Base-by-base conservation (phyloP, 441 rosid species). In the Mallotus repandus region DNA sequence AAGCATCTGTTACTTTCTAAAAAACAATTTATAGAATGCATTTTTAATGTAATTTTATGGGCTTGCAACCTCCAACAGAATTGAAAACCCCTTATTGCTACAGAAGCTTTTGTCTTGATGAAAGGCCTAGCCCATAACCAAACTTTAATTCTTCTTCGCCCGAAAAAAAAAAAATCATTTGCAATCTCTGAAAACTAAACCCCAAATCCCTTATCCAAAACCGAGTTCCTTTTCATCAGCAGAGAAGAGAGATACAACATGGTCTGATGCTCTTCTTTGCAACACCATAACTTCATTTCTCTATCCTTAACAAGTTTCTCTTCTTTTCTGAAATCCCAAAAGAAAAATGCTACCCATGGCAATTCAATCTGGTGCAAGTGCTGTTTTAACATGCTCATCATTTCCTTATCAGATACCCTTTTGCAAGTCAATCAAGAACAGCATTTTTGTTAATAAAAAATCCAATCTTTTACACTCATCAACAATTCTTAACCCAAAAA, bases 301-400 rank as follows among this genome's bases (percentile, higher is more conserved):
- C 55, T 48, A 59, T 22, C 66, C 53, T 8, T 66, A 52, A 7
- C 38, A 14, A 8, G 4, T 35, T n/a, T 29, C 57, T 63, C 79
- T 69, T 15, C 72, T 76, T 69, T 71, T 56, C 15, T 43, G 16
- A 13, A 56, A 43, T 5, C 12, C 74, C 29, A 55, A 41, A 46
- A 38, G 0, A 12, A 76, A 76, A 79, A 86, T 90, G 90, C 78
- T 83, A 50, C 79, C 91, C 75, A 79, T 84, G 84, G 84, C 91
- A 45, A 66, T 81, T 49, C 89, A 84, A 61, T 81, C 82, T 57
- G 56, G 79, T 58, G 21, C 81, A 18, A 76, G 72, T 48, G 32
- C 74, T 74, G 63, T 84, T 66, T 79, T 86, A 61, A 66, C 82
- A 43, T 66, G 59, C 67, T 74, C 82, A 22, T 78, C 79, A 56